phyloP scores from a whole-genome alignment of 768 basidiomycete species.

The Filobasidium wieringae region DNA sequence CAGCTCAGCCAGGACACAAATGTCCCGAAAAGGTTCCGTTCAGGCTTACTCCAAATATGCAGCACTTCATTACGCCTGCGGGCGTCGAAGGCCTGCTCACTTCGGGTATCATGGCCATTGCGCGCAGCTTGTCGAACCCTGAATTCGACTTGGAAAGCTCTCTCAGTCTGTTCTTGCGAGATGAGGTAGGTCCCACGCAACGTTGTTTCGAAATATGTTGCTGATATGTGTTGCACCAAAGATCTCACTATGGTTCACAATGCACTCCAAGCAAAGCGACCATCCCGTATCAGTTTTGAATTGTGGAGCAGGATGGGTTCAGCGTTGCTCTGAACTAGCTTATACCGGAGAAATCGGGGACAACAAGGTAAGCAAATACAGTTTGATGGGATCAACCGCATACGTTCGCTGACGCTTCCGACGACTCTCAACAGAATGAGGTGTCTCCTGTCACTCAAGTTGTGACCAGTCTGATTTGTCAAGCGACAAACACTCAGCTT shows the following conservation, averaged over 20 bases:
- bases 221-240: constrained; percentile 48
- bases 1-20: constrained; percentile 50
- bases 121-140: constrained; percentile 75
- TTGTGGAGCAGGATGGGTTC: constrained; percentile 34
- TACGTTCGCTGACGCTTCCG: not conserved
- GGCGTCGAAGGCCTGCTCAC: constrained; percentile 82
- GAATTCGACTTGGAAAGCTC: constrained; percentile 93
- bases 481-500: constrained; percentile 72
- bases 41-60: constrained; percentile 93
- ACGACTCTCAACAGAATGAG: constrained; percentile 23
- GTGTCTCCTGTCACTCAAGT: constrained; percentile 48
- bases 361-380: constrained; percentile 24
- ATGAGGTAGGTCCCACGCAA: constrained; percentile 70
- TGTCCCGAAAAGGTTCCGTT: constrained; percentile 86
- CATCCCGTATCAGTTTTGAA: constrained; percentile 28
- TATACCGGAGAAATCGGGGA: constrained; percentile 31
- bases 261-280: constrained; percentile 32
- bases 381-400: not conserved
- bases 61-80: constrained; percentile 76
- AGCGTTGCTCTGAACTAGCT: constrained; percentile 29
- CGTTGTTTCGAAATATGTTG: constrained; percentile 48
- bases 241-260: constrained; percentile 25
- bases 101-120: constrained; percentile 79
- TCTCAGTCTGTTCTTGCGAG: constrained; percentile 77
- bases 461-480: constrained; percentile 60